Base-by-base conservation (phyloP, 78 protist species). In the Parvularia atlantis region DNA sequence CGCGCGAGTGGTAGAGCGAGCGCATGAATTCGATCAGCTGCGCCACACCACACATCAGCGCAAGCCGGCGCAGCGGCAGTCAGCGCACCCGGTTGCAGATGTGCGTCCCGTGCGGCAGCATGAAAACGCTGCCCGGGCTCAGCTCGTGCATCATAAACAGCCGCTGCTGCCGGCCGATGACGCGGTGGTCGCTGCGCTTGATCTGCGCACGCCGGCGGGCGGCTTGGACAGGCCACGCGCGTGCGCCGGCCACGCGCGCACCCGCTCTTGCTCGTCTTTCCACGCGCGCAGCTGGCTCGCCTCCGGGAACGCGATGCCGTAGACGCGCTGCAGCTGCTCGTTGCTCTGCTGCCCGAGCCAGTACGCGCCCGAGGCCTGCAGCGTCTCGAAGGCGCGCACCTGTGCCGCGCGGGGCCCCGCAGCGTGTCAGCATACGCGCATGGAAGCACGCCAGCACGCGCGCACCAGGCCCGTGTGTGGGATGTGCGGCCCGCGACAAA, bases 401-500 rank as follows among this genome's bases (percentile, higher is more conserved):
- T 44, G 7, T 14, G 50, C 11, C 11, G 50, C 11, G 24, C 11
- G 7, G 50, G 11, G 50, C 50, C 24, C 50, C 24, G 50, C 50
- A 44, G 11, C 7, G 50, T 44, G 50, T 14, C 24, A 44, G 11
- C 24, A 14, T 11, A 11, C 7, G 50, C 50, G 24, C 7, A 44
- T 44, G 11, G 7, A 11, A 14, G 50, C 24, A 44, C 50, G 24
- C 11, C 50, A 44, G 50, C 50, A 44, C 7, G 50, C 50, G 9
- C 46, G 46, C 46, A 91, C 68, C n/a, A 36, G 59, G 19, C 73
- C 74, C 41, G 99, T 91, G 74, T 75, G 61, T 30, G 89, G 90
- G 59, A 96, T 44, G 72, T 96, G 99, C 39, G 99, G 98, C 17
- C 99, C 99, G 31, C 92, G 80, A 82, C 99, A 96, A 22, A 95